These are phyloP conservation scores for Laguncularia racemosa DNA, from an alignment of 345 rosid genomes.

Conservation along the genomic window DNA sequence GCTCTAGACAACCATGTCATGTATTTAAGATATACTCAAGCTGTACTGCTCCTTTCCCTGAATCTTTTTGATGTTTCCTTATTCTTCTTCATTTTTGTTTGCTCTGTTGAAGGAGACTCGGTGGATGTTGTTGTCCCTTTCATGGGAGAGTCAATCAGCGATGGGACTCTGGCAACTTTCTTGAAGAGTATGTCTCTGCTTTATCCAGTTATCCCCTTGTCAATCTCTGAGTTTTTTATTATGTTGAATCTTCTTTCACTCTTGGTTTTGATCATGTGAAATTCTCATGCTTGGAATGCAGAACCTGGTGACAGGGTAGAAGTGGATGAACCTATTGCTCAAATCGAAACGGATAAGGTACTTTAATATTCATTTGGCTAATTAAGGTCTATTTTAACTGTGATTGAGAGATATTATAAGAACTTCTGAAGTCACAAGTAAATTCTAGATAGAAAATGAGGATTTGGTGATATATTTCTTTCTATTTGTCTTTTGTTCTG, in stretches of 20 bases:
- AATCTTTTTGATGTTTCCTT: not conserved
- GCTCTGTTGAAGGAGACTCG: slow-evolving; percentile 35
- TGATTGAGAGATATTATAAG: too few relatives aligned
- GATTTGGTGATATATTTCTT: not conserved
- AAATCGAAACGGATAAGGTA: slow-evolving; percentile 97
- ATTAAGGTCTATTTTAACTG: not conserved
- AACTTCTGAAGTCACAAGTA: too few relatives aligned
- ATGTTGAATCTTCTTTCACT: not conserved
- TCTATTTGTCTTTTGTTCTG: slow-evolving; percentile 1
- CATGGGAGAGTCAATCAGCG: slow-evolving; percentile 87
- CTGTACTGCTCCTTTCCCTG: not conserved
- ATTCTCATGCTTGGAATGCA: slow-evolving; percentile 23
- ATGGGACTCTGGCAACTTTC: slow-evolving; percentile 69
- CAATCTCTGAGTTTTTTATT: not conserved
- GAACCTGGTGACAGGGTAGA: slow-evolving; percentile 93
- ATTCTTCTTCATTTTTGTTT: not conserved
- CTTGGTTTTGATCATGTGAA: not conserved
- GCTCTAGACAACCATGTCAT: not conserved
- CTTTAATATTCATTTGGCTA: not conserved
- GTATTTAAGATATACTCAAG: not conserved
- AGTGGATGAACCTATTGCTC: slow-evolving; percentile 88
- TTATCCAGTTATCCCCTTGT: not conserved
- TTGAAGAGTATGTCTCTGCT: slow-evolving; percentile 49
- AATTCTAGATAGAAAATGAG: too few relatives aligned
- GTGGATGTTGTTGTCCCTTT: slow-evolving; percentile 77